Conservation (phyloP, 1,284 basidiomycete species). For the Ustilago hordei region DNA sequence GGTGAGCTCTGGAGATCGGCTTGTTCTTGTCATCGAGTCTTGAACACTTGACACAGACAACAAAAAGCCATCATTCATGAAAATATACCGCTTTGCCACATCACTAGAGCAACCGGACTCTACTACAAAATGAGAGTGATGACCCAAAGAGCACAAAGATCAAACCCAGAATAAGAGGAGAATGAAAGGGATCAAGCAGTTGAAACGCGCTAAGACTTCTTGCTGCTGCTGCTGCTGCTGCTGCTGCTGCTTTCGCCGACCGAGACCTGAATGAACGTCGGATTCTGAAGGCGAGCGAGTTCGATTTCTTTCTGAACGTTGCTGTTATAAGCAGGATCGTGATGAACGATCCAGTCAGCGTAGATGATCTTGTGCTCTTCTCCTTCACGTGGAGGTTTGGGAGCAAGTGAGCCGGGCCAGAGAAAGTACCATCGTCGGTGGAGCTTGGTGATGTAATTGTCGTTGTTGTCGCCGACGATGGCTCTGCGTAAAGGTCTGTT, state of each 20-base stretch:
- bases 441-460: not conserved
- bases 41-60: not conserved
- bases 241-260: not conserved
- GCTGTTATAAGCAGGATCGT: not conserved
- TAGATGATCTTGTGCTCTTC: not conserved
- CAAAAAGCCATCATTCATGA: not conserved
- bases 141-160: not conserved
- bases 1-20: conserved; percentile 24
- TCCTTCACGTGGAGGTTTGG: not conserved
- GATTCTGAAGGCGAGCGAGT: not conserved
- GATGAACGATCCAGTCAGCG: not conserved
- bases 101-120: not conserved
- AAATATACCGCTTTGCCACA: not conserved
- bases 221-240: too few relatives aligned
- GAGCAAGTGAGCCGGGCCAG: conserved; percentile 11
- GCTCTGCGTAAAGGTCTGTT: conserved; percentile 3
- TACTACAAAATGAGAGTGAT: not conserved
- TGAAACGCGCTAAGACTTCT: not conserved
- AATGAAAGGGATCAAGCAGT: not conserved
- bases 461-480: not conserved
- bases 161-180: not conserved
- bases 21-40: conserved; percentile 23
- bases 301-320: not conserved
- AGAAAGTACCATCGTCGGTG: conserved; percentile 10
- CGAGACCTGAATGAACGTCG: not conserved